Evolutionary conservation across 2,329 filamentous ascomycete species (phyloP), one percentile per base, ranked within the genome.

Genomic region (Fusarium sp.): DNA sequence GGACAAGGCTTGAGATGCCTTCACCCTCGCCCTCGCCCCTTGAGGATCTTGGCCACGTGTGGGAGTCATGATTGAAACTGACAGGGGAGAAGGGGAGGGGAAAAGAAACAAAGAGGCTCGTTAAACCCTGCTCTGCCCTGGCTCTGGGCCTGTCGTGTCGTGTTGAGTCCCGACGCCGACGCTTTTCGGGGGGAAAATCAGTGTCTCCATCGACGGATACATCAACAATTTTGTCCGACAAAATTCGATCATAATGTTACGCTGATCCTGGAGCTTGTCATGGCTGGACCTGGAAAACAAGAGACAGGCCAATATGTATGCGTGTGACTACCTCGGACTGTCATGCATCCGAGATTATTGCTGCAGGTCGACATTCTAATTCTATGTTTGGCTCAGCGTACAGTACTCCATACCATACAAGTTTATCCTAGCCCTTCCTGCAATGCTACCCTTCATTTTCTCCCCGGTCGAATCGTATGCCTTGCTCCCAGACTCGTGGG

Each of bases 261-360:
- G 59, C 66, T 58, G 48, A 65, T 43, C 66, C 66, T 58, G 40
- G 66, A 42, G 55, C 48, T 57, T 69, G 47, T 51, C 51, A 53
- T 66, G 50, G 55, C 60, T 69, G 55, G 37, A 53, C 40, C 35
- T 27, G 27, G 35, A 50, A 25, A 25, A 8, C 23, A 50, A 41
- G 35, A 58, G 57, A 52, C 43, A 53, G 63, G 40, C 33, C 58
- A 63, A 17, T 72, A 62, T n/a, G 35, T 41, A 57, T 54, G 60
- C 56, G 66, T 72, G 71, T 73, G 71, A 70, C 70, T 65, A 52
- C 55, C 62, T 74, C 72, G 72, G 72, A 57, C 57, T 52, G 45
- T 60, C 59, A 63, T 63, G 66, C 56, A 74, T 71, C 72, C 72
- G 72, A 74, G 63, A 74, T 74, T 74, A 58, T 74, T 70, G 68